These are phyloP conservation scores for Houttuynia cordata DNA, from an alignment of 164 flowering plant species.

Conservation along the genomic window DNA sequence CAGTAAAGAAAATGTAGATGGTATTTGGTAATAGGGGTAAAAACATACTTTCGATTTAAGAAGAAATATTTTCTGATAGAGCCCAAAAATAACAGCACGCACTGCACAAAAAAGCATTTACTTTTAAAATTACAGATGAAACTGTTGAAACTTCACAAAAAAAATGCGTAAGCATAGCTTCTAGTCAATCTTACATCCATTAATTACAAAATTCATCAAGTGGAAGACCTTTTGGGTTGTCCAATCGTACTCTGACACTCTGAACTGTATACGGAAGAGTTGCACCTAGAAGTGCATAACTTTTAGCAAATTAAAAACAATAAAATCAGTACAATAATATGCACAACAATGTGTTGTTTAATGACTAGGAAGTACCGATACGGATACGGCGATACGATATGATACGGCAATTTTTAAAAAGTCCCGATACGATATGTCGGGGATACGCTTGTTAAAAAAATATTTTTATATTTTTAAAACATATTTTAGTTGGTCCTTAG, in stretches of 20 bases:
- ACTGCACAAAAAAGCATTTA: slow-evolving; percentile 23
- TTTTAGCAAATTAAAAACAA: neutral
- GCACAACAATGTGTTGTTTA: neutral
- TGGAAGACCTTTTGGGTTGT: slow-evolving; percentile 95
- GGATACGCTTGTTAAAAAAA: too few species aligned
- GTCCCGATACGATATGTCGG: too few species aligned
- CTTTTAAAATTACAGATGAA: slow-evolving; percentile 6
- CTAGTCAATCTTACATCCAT: slow-evolving; percentile 49
- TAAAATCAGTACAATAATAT: neutral
- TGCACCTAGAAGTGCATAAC: slow-evolving; percentile 52
- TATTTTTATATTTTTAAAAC: too few species aligned
- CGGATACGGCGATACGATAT: too few species aligned
- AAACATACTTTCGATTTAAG: slow-evolving; percentile 38
- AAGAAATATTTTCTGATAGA: slow-evolving; percentile 39
- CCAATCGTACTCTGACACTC: slow-evolving; percentile 95
- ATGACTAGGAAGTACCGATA: too few species aligned
- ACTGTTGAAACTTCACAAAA: neutral
- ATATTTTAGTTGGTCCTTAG: too few species aligned
- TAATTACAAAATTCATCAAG: slow-evolving; percentile 74
- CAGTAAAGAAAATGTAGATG: neutral
- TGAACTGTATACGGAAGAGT: slow-evolving; percentile 65
- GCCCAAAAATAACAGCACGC: slow-evolving; percentile 58
- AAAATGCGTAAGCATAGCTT: neutral
- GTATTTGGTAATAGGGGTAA: neutral
- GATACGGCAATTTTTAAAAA: too few species aligned